Base-by-base conservation (phyloP, 2,329 filamentous ascomycete species). In the Colletotrichum australisinense region DNA sequence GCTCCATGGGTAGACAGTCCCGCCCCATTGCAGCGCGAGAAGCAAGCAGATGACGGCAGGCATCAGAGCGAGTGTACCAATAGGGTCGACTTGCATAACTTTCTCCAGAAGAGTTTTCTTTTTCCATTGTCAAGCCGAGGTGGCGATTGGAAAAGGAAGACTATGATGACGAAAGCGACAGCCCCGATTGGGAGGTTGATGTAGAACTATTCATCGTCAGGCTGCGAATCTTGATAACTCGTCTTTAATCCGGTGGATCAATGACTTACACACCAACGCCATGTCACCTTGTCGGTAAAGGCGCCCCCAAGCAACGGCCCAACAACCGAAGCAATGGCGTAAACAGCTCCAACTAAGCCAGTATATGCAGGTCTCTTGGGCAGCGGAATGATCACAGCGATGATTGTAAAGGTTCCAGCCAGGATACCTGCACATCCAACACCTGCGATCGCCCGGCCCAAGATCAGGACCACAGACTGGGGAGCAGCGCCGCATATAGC, bases 21-120 rank as follows among this genome's bases (percentile, higher is more conserved):
- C 84, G 49, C 83, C 84, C 86, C 86, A 88, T 71, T 88, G 85
- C 12, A 89, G 78, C 12, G 86, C 86, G 19, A 89, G 77, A 1
- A 88, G 75, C 7, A 88, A 79, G 69, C 85, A 88, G 38, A 86
- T 77, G 4, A 85, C 81, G 8, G 81, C 63, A 5, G 76, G 76
- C 11, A 76, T 55, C 30, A 77, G 74, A 3, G 73, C 57, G 1
- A 64, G 5, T 11, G 67, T 73, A 0, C 75, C 75, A 11, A 42
- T 19, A 1, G 72, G 69, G 63, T 81, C 81, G 3, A 82, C 76
- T 57, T 79, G 78, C 38, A 77, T 60, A 19, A 82, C 35, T 14
- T 79, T 78, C 32, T 78, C 75, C 14, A 76, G 66, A 76, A 4
- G 74, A 75, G 12, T 76, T 56, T 57, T 32, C 19, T 63, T 42